Evolutionary conservation across 129 eudicot species (phyloP).

Genomic region (Chrysanthemum makinoi): DNA sequence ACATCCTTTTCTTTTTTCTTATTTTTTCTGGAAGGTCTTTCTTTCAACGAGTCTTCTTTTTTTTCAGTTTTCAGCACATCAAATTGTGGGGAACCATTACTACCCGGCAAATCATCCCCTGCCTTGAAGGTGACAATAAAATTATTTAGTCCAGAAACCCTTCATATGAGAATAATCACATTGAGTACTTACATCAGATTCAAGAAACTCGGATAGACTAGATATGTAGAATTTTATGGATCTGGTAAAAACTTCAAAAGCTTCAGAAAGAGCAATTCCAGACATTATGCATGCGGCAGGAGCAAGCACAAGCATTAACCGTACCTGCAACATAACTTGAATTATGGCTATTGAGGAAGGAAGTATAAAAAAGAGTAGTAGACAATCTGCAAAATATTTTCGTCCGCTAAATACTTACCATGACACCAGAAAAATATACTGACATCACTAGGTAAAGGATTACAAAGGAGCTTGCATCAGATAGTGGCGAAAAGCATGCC

Average conservation of each 20-base stretch:
- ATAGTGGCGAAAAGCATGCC: constrained; percentile 93
- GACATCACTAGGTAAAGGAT: constrained; percentile 93
- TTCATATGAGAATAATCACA: constrained; percentile 10
- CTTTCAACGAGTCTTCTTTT: constrained; percentile 62
- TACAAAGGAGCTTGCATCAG: constrained; percentile 97
- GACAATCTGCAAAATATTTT: constrained; percentile 4
- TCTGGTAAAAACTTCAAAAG: constrained; percentile 80
- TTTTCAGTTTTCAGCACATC: constrained; percentile 60
- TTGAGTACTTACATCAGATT: constrained; percentile 51
- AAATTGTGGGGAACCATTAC: constrained; percentile 42
- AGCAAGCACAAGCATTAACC: constrained; percentile 97
- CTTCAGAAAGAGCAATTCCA: constrained; percentile 98
- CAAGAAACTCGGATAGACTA: constrained; percentile 36
- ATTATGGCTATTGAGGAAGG: constrained; percentile 5
- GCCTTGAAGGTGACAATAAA: constrained; percentile 44
- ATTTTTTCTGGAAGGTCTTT: constrained; percentile 62
- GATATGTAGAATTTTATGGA: constrained; percentile 74
- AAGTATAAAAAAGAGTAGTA: neutral
- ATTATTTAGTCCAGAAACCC: constrained; percentile 27
- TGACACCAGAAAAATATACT: constrained; percentile 96
- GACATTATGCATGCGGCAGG: constrained; percentile 99
- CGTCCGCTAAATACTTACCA: constrained; percentile 49
- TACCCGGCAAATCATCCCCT: constrained; percentile 59
- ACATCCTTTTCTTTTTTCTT: constrained; percentile 88
- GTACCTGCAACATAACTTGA: constrained; percentile 50